Percentiles rank a stretch among this genome's conserved stretches.
These are phyloP conservation scores for Ogataea chonburiensis DNA, from an alignment of 805 yeast species.

Conservation along the genomic window DNA sequence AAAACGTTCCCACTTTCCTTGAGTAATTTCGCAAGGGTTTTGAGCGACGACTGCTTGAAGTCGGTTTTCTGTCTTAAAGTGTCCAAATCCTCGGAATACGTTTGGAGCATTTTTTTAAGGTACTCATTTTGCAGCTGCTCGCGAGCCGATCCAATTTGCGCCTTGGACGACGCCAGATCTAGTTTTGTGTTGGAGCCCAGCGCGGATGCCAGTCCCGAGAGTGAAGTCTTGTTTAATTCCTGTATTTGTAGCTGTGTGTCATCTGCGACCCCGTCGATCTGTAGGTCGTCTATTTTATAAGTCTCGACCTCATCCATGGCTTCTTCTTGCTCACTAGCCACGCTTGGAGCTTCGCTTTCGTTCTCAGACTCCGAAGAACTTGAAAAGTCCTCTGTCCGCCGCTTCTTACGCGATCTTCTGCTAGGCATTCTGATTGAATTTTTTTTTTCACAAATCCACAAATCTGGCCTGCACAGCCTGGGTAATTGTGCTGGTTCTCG, in stretches of 20 bases:
- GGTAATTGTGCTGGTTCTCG: constrained; percentile 42
- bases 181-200: constrained; percentile 3
- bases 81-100: constrained; percentile 62
- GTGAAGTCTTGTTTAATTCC: neutral
- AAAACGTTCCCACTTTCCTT: constrained; percentile 60
- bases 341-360: constrained; percentile 14
- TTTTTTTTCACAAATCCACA: constrained; percentile 30
- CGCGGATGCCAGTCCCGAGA: neutral
- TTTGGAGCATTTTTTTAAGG: constrained; percentile 52
- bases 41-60: constrained; percentile 53
- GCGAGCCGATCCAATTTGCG: constrained; percentile 31
- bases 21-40: constrained; percentile 53
- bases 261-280: constrained; percentile 9
- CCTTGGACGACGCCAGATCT: constrained; percentile 30
- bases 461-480: constrained; percentile 48
- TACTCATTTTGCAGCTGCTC: constrained; percentile 48
- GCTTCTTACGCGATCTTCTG: constrained; percentile 67
- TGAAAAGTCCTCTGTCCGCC: constrained; percentile 78
- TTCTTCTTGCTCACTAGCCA: constrained; percentile 3
- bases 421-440: constrained; percentile 3
- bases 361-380: constrained; percentile 46
- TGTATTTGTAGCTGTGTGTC: constrained; percentile 5
- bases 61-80: constrained; percentile 61
- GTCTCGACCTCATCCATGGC: constrained; percentile 11
- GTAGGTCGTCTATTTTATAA: constrained; percentile 29